Evolutionary conservation across 2,329 filamentous ascomycete species (phyloP).

Genomic region (Fusarium sp.): DNA sequence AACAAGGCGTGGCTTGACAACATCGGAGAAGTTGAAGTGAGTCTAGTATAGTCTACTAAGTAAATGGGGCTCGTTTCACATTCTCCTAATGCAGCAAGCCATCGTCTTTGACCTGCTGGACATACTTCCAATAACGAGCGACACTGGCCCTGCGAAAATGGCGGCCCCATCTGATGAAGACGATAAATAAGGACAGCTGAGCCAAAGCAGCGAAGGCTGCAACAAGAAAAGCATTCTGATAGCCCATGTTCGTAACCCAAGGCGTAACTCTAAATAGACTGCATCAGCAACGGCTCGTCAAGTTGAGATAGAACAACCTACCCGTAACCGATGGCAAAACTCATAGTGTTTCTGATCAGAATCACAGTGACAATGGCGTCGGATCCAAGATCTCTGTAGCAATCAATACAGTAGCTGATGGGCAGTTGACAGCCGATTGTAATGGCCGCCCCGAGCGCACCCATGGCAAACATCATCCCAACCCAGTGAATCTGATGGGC

Average conservation of each 20-base stretch:
- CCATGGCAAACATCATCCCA: slow-evolving; percentile 54
- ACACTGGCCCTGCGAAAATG: not conserved
- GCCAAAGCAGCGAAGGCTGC: slow-evolving; percentile 5
- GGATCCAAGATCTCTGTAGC: slow-evolving; percentile 51
- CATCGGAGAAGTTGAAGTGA: not conserved
- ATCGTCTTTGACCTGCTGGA: not conserved
- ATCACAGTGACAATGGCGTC: slow-evolving; percentile 54
- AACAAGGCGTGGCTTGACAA: not conserved
- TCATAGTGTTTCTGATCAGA: slow-evolving; percentile 51
- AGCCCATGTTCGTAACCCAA: slow-evolving; percentile 23
- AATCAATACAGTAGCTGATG: slow-evolving; percentile 53
- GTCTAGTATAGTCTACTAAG: not conserved
- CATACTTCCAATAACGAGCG: slow-evolving; percentile 1
- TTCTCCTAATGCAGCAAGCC: not conserved
- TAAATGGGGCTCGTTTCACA: not conserved
- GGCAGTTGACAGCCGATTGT: slow-evolving; percentile 49
- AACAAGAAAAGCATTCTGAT: slow-evolving; percentile 19
- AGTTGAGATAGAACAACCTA: not conserved
- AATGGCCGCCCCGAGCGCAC: slow-evolving; percentile 45
- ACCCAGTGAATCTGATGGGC: slow-evolving; percentile 54
- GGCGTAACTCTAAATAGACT: slow-evolving; percentile 9
- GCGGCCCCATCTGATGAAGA: not conserved
- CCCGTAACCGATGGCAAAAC: slow-evolving; percentile 47
- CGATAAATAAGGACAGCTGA: not conserved
- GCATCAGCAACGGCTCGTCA: not conserved